Evolutionary conservation across 2,329 filamentous ascomycete species (phyloP).

Genomic region (Periconia macrospinosa): DNA sequence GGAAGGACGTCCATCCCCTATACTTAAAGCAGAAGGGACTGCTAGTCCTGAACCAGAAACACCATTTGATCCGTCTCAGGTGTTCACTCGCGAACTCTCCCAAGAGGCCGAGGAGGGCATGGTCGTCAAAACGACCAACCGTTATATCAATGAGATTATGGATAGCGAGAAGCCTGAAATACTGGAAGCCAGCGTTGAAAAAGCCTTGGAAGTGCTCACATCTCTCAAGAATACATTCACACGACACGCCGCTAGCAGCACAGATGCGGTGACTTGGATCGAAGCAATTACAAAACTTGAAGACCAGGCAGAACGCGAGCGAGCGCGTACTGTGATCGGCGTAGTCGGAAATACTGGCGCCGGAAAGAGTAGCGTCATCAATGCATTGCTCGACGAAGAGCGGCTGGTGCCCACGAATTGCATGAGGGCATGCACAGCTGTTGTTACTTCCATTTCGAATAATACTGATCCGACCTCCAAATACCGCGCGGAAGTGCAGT

Average conservation of each 20-base stretch:
- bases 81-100: slow-evolving; percentile 20
- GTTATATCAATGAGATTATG: slow-evolving; percentile 36
- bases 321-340: slow-evolving; percentile 55
- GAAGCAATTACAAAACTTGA: slow-evolving; percentile 47
- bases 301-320: slow-evolving; percentile 39
- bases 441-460: slow-evolving; percentile 62
- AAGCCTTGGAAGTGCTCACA: slow-evolving; percentile 42
- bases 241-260: slow-evolving; percentile 12
- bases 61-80: slow-evolving; percentile 25
- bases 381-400: slow-evolving; percentile 65
- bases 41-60: slow-evolving; percentile 21
- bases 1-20: neutral
- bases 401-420: slow-evolving; percentile 59
- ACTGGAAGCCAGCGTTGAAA: slow-evolving; percentile 45
- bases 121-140: slow-evolving; percentile 9
- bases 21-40: neutral
- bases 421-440: slow-evolving; percentile 64
- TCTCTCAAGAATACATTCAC: slow-evolving; percentile 36
- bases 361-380: slow-evolving; percentile 66
- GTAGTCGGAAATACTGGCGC: slow-evolving; percentile 65
- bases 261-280: slow-evolving; percentile 46
- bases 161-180: slow-evolving; percentile 33
- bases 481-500: slow-evolving; percentile 62
- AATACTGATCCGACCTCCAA: slow-evolving; percentile 47
- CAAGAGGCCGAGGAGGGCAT: slow-evolving; percentile 8